phyloP scores from a whole-genome alignment of 2,329 filamentous ascomycete species.

The Fusarium denticulatum region DNA sequence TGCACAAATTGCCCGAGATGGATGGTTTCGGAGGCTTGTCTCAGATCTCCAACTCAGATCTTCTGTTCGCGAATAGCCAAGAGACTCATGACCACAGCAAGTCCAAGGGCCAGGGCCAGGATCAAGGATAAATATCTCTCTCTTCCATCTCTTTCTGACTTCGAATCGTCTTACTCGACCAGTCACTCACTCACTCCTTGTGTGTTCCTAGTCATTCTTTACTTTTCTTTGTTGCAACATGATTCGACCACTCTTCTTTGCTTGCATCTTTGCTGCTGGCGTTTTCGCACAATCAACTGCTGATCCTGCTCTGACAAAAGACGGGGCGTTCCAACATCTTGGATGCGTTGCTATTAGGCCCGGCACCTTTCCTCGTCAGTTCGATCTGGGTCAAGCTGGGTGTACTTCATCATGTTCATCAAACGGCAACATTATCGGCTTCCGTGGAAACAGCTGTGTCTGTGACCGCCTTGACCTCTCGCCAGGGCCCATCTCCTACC shows the following conservation, averaged over 20 bases:
- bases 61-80: background rate
- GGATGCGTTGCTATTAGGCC: conserved; percentile 27
- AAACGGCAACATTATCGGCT: conserved; percentile 34
- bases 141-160: background rate
- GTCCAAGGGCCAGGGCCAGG: background rate
- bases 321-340: conserved; percentile 16
- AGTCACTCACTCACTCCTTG: conserved; percentile 21
- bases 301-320: conserved; percentile 12
- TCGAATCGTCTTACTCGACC: background rate
- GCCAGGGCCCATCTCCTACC: conserved; percentile 17
- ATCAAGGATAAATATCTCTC: conserved; percentile 16
- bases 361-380: conserved; percentile 27
- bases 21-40: conserved; percentile 18
- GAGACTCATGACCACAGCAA: background rate
- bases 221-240: conserved; percentile 24
- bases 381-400: conserved; percentile 2
- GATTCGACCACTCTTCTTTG: conserved; percentile 12
- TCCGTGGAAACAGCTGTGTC: conserved; percentile 24
- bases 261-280: conserved; percentile 11
- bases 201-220: conserved; percentile 27
- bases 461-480: conserved; percentile 36
- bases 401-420: conserved; percentile 27
- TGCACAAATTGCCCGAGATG: background rate
- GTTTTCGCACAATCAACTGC: conserved; percentile 24
- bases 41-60: background rate